These are phyloP conservation scores for Pelagomonas calceolata DNA, from an alignment of 108 stramenopile genomes.

Conservation along the genomic window DNA sequence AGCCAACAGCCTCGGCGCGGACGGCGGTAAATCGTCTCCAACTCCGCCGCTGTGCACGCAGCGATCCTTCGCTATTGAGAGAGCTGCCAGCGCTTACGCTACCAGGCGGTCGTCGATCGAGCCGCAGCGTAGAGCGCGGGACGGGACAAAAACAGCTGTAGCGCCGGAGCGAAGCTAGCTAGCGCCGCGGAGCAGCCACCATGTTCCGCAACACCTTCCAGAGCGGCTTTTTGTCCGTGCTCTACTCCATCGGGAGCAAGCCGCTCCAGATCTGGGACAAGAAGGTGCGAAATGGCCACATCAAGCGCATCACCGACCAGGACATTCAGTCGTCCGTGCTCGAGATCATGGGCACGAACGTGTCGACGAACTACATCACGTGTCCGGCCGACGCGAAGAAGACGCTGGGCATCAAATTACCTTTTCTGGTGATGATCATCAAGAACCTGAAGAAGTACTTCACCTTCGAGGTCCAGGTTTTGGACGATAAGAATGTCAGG, in stretches of 20 bases:
- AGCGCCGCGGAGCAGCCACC: too few relatives aligned
- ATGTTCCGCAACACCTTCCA: conserved; percentile 88
- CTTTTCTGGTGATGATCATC: conserved; percentile 82
- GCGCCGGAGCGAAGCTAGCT: too few relatives aligned
- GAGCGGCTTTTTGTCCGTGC: conserved; percentile 76
- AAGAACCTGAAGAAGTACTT: conserved; percentile 91
- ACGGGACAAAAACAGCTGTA: too few relatives aligned
- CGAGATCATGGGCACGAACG: conserved; percentile 83
- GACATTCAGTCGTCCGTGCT: conserved; percentile 82
- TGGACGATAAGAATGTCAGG: conserved; percentile 79
- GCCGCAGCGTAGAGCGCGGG: too few relatives aligned
- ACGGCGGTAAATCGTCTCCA: too few relatives aligned
- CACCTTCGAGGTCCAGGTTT: conserved; percentile 83
- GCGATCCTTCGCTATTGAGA: too few relatives aligned
- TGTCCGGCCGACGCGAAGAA: conserved; percentile 70
- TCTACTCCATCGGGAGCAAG: conserved; percentile 74
- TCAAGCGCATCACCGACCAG: conserved; percentile 79
- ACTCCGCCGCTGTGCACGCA: too few relatives aligned
- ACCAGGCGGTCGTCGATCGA: too few relatives aligned
- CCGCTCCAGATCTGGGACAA: conserved; percentile 81
- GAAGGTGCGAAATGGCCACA: conserved; percentile 75
- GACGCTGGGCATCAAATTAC: conserved; percentile 78
- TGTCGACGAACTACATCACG: conserved; percentile 75
- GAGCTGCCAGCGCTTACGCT: too few relatives aligned
- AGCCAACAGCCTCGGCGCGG: too few relatives aligned